These are phyloP conservation scores for Cenococcum geophilum DNA, from an alignment of 495 filamentous ascomycete genomes.

Conservation along the genomic window DNA sequence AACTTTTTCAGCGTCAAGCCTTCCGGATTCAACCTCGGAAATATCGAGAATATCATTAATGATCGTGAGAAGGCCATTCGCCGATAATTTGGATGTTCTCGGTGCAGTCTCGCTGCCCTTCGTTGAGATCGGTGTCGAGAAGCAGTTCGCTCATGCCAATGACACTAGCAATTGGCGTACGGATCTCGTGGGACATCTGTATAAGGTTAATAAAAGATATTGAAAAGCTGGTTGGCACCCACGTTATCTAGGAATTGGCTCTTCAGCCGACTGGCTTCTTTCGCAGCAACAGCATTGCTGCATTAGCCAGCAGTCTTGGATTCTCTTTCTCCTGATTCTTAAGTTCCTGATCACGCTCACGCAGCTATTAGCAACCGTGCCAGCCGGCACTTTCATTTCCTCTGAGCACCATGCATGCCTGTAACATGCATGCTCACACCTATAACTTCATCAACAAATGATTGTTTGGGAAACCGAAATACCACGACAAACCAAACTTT, in stretches of 20 bases:
- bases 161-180: conserved; percentile 60
- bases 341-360: conserved; percentile 51
- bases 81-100: conserved; percentile 76
- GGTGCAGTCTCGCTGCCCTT: conserved; percentile 66
- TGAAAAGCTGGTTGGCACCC: not conserved
- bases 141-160: conserved; percentile 40
- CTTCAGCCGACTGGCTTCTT: conserved; percentile 64
- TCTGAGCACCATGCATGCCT: no score
- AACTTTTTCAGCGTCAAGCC: conserved; percentile 66
- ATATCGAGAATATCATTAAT: conserved; percentile 90
- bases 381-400: conserved; percentile 16
- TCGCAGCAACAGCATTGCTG: conserved; percentile 61
- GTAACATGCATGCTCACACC: no score
- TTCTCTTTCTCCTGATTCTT: conserved; percentile 57
- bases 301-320: conserved; percentile 53
- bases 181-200: conserved; percentile 79
- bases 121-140: conserved; percentile 56
- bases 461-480: no score
- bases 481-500: no score
- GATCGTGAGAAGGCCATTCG: conserved; percentile 72
- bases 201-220: not conserved
- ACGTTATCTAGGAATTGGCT: conserved; percentile 57
- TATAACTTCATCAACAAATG: no score
- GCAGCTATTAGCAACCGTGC: conserved; percentile 61
- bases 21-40: conserved; percentile 77